phyloP scores from a whole-genome alignment of 2,329 filamentous ascomycete genomes.

The Leptographium procerum region DNA sequence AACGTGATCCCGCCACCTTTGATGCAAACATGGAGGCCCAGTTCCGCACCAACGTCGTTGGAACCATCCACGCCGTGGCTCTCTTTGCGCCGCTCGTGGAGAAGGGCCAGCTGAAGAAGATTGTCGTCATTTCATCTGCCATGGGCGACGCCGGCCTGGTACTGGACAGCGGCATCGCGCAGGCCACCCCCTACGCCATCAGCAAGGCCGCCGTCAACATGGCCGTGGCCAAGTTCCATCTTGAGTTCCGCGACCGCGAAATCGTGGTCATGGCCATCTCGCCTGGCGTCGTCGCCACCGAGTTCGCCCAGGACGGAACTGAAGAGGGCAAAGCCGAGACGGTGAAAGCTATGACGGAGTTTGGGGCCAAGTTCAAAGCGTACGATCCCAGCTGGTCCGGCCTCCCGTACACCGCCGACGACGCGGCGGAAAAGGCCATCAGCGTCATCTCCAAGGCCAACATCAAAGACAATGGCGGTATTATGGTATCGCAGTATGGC shows the following conservation, averaged over 20 bases:
- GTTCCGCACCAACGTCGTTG: slow-evolving; percentile 38
- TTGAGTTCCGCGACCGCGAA: slow-evolving; percentile 35
- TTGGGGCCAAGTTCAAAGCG: slow-evolving; percentile 19
- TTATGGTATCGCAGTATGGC: slow-evolving; percentile 42
- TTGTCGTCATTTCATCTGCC: slow-evolving; percentile 38
- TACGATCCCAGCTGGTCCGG: slow-evolving; percentile 29
- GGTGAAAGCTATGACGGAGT: slow-evolving; percentile 9
- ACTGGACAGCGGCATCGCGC: slow-evolving; percentile 23
- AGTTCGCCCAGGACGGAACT: background rate
- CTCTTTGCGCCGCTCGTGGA: slow-evolving; percentile 40
- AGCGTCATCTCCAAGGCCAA: slow-evolving; percentile 25
- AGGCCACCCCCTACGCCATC: slow-evolving; percentile 29
- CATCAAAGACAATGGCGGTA: slow-evolving; percentile 35
- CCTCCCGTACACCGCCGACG: slow-evolving; percentile 22
- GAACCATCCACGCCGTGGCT: slow-evolving; percentile 40
- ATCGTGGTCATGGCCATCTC: slow-evolving; percentile 40
- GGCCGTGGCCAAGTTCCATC: slow-evolving; percentile 40
- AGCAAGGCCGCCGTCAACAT: slow-evolving; percentile 43
- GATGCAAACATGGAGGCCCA: slow-evolving; percentile 20
- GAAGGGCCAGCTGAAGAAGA: slow-evolving; percentile 40
- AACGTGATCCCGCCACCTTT: slow-evolving; percentile 20
- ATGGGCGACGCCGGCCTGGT: slow-evolving; percentile 34
- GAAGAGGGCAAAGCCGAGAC: slow-evolving; percentile 18
- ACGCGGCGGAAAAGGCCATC: slow-evolving; percentile 22
- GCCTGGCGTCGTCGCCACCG: slow-evolving; percentile 37